Base-by-base conservation (phyloP, 139 green algal species). In the Pedinophyceae sp. region DNA sequence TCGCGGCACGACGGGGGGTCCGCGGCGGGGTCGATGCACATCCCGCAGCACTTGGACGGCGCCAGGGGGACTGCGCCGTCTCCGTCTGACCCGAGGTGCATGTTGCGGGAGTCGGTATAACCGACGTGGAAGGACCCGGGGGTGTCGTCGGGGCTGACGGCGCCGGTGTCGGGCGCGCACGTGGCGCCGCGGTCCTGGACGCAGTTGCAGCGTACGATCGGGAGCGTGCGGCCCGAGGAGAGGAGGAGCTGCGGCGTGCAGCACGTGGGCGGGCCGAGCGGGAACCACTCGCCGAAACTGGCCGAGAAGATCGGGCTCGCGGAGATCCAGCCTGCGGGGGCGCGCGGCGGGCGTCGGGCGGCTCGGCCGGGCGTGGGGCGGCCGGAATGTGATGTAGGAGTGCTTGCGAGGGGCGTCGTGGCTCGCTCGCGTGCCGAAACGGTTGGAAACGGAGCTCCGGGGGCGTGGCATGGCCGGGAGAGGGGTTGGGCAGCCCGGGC, bases 241-340 rank as follows among this genome's bases (percentile, higher is more conserved):
- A 88, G 61, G 57, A 88, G 66, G 27, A 88, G 57, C 1, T 64
- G 59, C 13, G 77, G 77, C 24, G 72, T 81, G 67, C 80, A 88
- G 69, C 80, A 88, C 39, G n/a, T n/a, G n/a, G n/a, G n/a, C n/a
- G n/a, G n/a, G n/a, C n/a, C n/a, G n/a, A n/a, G n/a, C n/a, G n/a
- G n/a, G n/a, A n/a, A n/a, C n/a, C n/a, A n/a, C n/a, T n/a, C n/a
- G n/a, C n/a, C n/a, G n/a, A n/a, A n/a, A n/a, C n/a, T n/a, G n/a
- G n/a, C n/a, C n/a, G n/a, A n/a, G n/a, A n/a, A n/a, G n/a, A n/a
- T n/a, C n/a, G n/a, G n/a, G n/a, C n/a, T n/a, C n/a, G n/a, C n/a
- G n/a, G n/a, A n/a, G n/a, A n/a, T n/a, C n/a, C n/a, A n/a, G n/a
- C n/a, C n/a, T n/a, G n/a, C n/a, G n/a, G n/a, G n/a, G n/a, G n/a